Base-by-base conservation (phyloP, 164 flowering plant species). In the Dillenia turbinata region DNA sequence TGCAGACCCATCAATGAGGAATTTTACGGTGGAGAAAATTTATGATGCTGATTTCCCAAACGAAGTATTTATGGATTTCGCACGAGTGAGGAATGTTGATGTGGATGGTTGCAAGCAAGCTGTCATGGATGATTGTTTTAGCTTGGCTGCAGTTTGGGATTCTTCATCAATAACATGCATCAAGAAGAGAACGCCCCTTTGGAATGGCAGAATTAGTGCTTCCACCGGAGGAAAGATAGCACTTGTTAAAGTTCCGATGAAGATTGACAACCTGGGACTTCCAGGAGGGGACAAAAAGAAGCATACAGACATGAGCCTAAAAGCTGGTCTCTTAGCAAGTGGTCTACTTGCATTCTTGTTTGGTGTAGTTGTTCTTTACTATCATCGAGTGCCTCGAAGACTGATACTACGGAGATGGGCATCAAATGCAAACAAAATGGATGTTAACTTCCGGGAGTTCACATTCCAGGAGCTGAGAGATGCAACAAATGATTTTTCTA, bases 71-170 rank as follows among this genome's bases (percentile, higher is more conserved):
- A 54, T 58, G 14, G 71, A 69, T 52, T 52, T 69, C 59, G 49
- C 59, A 3, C 59, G 55, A 12, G 44, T 69, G n/a, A 24, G 12
- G 13, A 45, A 56, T 9, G 70, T 61, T 22, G 70, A 67, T 67
- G n/a, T 55, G 66, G 71, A 67, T 44, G 63, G 56, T 11, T 67
- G 71, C 64, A 63, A 54, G 59, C 17, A 63, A 56, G 56, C 71
- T 14, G 16, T 67, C 26, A 49, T 54, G 52, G 67, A 58, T 12
- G 75, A 71, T 63, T 71, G 75, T 40, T 63, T 49, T 33, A 50
- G 46, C 44, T 9, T 49, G 15, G 71, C 63, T 22, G 75, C 75
- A 52, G 13, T 56, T 1, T 51, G 61, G 61, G 57, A 40, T 12
- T 60, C 44, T 43, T 61, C 66, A 13, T 49, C 1, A 19, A 19